Percentiles rank a stretch among this genome's conserved stretches.
These are phyloP conservation scores for Panus rudis DNA, from an alignment of 768 basidiomycete genomes.

Conservation along the genomic window DNA sequence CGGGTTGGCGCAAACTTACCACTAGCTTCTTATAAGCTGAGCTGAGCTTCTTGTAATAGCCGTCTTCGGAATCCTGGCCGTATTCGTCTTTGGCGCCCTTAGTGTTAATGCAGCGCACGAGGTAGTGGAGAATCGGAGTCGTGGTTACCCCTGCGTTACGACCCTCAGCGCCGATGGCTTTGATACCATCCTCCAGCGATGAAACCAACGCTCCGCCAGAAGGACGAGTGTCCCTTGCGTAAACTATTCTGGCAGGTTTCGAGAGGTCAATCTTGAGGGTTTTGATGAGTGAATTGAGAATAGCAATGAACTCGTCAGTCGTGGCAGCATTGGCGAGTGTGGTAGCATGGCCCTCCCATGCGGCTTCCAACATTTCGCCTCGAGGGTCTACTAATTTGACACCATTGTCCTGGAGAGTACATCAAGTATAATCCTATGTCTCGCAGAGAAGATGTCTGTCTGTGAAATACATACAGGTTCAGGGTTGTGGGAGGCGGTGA, in stretches of 20 bases:
- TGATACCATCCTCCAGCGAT: slow-evolving; percentile 78
- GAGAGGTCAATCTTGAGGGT: slow-evolving; percentile 68
- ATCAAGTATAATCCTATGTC: slow-evolving; percentile 4
- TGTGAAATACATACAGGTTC: slow-evolving; percentile 51
- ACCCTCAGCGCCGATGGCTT: slow-evolving; percentile 58
- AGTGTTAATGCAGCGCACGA: slow-evolving; percentile 86
- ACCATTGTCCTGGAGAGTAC: slow-evolving; percentile 76
- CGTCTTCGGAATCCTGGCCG: slow-evolving; percentile 74
- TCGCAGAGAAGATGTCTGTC: slow-evolving; percentile 13
- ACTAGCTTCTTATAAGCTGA: slow-evolving; percentile 80
- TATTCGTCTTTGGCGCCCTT: slow-evolving; percentile 71
- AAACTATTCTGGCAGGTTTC: slow-evolving; percentile 77
- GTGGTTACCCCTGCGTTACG: slow-evolving; percentile 82
- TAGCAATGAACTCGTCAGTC: slow-evolving; percentile 63
- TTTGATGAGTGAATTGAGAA: slow-evolving; percentile 55
- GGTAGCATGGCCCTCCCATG: slow-evolving; percentile 91
- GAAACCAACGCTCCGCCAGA: slow-evolving; percentile 71
- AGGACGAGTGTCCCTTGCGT: slow-evolving; percentile 89
- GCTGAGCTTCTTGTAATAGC: slow-evolving; percentile 79
- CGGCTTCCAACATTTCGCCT: slow-evolving; percentile 93
- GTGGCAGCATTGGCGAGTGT: slow-evolving; percentile 75
- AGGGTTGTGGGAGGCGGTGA: slow-evolving; percentile 99
- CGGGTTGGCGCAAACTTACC: slow-evolving; percentile 40
- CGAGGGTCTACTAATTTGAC: slow-evolving; percentile 97
- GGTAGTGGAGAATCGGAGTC: slow-evolving; percentile 93